Conservation (phyloP, 2,329 filamentous ascomycete genomes). For the Arthrobotrys sinensis region DNA sequence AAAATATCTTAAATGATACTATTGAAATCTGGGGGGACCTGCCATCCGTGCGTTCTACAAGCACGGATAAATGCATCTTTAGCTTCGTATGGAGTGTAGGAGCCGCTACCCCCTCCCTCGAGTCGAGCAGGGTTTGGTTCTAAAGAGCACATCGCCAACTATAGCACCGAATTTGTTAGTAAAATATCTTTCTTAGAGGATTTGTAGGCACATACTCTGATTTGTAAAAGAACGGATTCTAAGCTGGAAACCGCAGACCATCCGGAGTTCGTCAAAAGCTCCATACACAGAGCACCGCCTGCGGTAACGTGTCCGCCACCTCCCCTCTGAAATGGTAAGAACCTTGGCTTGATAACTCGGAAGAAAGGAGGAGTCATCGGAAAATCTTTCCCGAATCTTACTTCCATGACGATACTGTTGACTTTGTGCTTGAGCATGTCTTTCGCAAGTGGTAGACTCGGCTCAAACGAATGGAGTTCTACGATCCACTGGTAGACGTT, state of each 20-base stretch:
- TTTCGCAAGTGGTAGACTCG: slow-evolving; percentile 76
- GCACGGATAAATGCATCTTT: slow-evolving; percentile 80
- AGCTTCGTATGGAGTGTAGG: slow-evolving; percentile 80
- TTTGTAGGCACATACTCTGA: slow-evolving; percentile 67
- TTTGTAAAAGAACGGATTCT: slow-evolving; percentile 84
- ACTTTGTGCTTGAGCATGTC: slow-evolving; percentile 79
- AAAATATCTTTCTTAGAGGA: background rate
- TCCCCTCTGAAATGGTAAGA: slow-evolving; percentile 79
- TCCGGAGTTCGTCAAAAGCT: slow-evolving; percentile 85
- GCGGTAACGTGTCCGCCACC: slow-evolving; percentile 89
- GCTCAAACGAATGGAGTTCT: slow-evolving; percentile 86
- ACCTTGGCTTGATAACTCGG: slow-evolving; percentile 84
- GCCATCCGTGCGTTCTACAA: slow-evolving; percentile 81
- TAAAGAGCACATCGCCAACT: slow-evolving; percentile 74
- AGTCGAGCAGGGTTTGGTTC: slow-evolving; percentile 55
- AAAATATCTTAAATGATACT: slow-evolving; percentile 42
- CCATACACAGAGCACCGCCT: slow-evolving; percentile 81
- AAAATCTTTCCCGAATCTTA: slow-evolving; percentile 84
- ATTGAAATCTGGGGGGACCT: slow-evolving; percentile 76
- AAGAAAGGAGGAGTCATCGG: slow-evolving; percentile 87
- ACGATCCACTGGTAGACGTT: slow-evolving; percentile 94
- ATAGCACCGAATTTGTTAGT: slow-evolving; percentile 1
- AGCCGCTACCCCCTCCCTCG: slow-evolving; percentile 32
- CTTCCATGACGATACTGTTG: slow-evolving; percentile 83
- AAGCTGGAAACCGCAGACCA: slow-evolving; percentile 83